A percentile compares a stretch with the other conserved stretches of the same genome.
Conservation (phyloP, 2,329 filamentous ascomycete species). For the Verticillium tricorpus region DNA sequence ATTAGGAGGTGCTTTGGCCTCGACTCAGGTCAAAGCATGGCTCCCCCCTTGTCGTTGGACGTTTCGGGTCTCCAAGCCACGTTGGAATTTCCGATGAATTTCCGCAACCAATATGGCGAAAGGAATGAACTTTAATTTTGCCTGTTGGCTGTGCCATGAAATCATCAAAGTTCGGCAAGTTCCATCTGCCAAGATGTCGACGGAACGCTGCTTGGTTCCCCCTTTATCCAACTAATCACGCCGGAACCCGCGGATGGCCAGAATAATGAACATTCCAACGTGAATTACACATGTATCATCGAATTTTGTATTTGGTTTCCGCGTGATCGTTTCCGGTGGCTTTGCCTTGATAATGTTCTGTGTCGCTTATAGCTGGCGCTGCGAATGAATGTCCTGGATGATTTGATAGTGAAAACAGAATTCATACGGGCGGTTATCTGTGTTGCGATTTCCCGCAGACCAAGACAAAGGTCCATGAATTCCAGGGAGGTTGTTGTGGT, state of each 20-base stretch:
- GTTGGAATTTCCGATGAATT: not conserved
- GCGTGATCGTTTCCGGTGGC: not conserved
- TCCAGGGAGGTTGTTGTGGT: not conserved
- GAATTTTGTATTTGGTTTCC: not conserved
- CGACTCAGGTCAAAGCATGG: not conserved
- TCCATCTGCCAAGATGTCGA: not conserved
- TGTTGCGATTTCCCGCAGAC: not conserved
- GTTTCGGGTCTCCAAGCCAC: not conserved
- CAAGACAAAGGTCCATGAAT: not conserved
- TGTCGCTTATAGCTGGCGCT: not conserved
- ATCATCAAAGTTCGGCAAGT: not conserved
- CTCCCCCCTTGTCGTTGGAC: not conserved
- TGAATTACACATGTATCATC: not conserved
- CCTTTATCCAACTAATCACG: not conserved
- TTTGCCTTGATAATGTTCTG: not conserved
- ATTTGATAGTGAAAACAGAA: not conserved
- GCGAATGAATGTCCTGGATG: not conserved
- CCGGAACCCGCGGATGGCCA: not conserved
- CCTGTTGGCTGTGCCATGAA: too few species aligned
- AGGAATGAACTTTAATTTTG: too few species aligned
- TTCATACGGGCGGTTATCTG: not conserved
- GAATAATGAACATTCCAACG: not conserved
- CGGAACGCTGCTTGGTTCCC: not conserved
- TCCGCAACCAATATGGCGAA: not conserved
- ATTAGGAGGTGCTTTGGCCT: not conserved